phyloP scores from a whole-genome alignment of 305 asterid genomes.

The Coffea humblotiana region DNA sequence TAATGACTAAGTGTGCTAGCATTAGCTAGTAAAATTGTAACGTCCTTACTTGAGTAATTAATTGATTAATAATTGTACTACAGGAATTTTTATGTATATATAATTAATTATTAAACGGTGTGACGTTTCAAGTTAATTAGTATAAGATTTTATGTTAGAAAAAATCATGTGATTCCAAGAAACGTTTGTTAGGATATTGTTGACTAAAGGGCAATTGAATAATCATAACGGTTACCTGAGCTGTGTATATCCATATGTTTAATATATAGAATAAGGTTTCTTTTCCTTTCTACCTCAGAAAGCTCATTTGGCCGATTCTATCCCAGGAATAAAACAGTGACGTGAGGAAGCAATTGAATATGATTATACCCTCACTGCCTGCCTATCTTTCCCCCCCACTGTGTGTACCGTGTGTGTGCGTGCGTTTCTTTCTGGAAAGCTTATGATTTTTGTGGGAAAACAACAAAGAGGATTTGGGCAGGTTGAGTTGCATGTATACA shows the following conservation, averaged over 20 bases:
- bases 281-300: slow-evolving; percentile 27
- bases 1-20: slow-evolving; percentile 10
- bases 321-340: slow-evolving; percentile 43
- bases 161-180: slow-evolving; percentile 21
- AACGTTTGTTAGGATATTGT: slow-evolving; percentile 83
- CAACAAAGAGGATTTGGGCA: background rate
- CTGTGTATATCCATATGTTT: slow-evolving; percentile 24
- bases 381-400: background rate
- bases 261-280: slow-evolving; percentile 21
- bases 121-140: slow-evolving; percentile 10
- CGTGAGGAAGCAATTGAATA: slow-evolving; percentile 34
- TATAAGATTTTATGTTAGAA: background rate
- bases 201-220: slow-evolving; percentile 44
- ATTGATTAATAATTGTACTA: background rate
- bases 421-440: background rate
- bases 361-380: slow-evolving; percentile 20
- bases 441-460: background rate
- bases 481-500: background rate
- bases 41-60: background rate
- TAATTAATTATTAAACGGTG: background rate
- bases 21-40: slow-evolving; percentile 2
- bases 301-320: slow-evolving; percentile 39
- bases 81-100: background rate
- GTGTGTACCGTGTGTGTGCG: slow-evolving; percentile 10
- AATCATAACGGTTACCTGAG: slow-evolving; percentile 44